These are phyloP conservation scores for Mesostigma viride DNA, from an alignment of 139 green algal species.

Conservation along the genomic window DNA sequence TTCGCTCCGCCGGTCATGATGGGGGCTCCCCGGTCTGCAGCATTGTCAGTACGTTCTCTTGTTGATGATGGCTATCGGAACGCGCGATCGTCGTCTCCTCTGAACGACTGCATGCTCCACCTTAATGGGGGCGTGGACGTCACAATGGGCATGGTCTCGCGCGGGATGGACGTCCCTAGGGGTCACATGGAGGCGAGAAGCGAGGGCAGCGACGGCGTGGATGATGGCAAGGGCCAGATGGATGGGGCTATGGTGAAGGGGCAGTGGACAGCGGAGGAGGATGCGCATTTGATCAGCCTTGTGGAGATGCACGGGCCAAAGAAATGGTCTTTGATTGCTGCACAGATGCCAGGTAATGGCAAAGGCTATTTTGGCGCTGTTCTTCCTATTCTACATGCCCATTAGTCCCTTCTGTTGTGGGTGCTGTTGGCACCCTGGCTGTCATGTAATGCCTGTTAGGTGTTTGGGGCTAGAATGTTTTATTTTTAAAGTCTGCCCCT, in stretches of 20 bases:
- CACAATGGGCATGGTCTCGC: neutral
- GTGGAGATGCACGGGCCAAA: slow-evolving; percentile 21
- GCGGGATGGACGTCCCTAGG: neutral
- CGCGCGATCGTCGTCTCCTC: neutral
- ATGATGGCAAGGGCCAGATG: slow-evolving; percentile 12
- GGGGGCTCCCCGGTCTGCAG: no score
- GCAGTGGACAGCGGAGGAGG: slow-evolving; percentile 45
- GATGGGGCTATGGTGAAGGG: slow-evolving; percentile 61
- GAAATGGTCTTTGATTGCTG: slow-evolving; percentile 23
- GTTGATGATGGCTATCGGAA: no score
- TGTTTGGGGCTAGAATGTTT: no score
- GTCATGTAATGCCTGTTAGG: no score
- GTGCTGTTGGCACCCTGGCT: no score
- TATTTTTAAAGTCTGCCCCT: no score
- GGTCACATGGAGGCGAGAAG: neutral
- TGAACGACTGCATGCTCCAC: neutral
- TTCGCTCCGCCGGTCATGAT: no score
- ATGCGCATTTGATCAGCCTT: slow-evolving; percentile 14
- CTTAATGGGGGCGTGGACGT: neutral
- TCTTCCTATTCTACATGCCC: no score
- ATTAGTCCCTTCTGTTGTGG: no score
- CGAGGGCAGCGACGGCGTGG: neutral
- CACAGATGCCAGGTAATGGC: no score
- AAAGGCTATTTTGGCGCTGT: no score
- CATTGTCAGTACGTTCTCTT: no score